These are phyloP conservation scores for Colletotrichum euphorbiae DNA, from an alignment of 2,329 filamentous ascomycete genomes.

Conservation along the genomic window DNA sequence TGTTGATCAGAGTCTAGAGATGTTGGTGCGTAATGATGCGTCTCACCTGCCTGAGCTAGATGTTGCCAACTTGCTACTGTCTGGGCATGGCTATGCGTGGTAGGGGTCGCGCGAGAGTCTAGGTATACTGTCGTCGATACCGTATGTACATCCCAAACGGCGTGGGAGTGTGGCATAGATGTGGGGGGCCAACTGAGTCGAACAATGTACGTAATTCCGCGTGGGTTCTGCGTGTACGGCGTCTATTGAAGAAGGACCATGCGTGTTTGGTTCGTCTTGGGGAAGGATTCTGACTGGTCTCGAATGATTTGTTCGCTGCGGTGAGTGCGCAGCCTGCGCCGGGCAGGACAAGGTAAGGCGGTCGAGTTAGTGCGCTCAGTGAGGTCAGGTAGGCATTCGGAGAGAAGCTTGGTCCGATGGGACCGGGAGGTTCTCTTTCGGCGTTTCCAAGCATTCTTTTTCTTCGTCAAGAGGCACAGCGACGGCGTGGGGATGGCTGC, in stretches of 20 bases:
- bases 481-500: constrained; percentile 8
- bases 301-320: neutral
- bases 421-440: neutral
- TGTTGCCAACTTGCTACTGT: neutral
- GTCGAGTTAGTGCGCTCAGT: constrained; percentile 8
- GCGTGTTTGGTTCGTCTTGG: neutral
- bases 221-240: constrained; percentile 11
- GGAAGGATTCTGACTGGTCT: neutral
- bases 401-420: neutral
- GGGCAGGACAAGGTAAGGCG: neutral
- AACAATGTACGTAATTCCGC: constrained; percentile 18
- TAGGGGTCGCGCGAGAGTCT: too few species aligned
- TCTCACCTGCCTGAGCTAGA: constrained; percentile 1
- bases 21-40: constrained; percentile 11
- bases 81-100: constrained; percentile 6
- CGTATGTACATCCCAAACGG: neutral
- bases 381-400: neutral
- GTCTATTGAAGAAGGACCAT: neutral
- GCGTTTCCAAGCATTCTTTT: neutral
- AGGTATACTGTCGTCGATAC: neutral
- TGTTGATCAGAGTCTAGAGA: neutral
- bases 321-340: constrained; percentile 3
- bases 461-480: neutral
- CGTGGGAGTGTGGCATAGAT: constrained; percentile 13
- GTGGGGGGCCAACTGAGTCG: constrained; percentile 34